Percentiles rank a stretch among this genome's conserved stretches.
These are phyloP conservation scores for Chalciporus piperatoides DNA, from an alignment of 1,284 basidiomycete genomes.

Conservation along the genomic window DNA sequence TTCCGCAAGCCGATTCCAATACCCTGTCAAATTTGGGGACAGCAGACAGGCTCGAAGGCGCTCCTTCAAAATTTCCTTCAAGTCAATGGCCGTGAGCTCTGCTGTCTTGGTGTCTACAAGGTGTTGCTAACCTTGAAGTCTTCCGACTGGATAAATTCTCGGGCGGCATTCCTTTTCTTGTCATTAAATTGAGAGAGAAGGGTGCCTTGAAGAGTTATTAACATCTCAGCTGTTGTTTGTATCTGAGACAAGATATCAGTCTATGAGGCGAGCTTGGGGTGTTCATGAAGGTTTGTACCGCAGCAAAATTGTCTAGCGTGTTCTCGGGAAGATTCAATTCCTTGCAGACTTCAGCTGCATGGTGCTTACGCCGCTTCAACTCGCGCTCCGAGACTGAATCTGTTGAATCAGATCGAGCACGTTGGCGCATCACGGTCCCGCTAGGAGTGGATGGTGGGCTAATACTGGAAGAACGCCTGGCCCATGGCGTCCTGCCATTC, in stretches of 20 bases:
- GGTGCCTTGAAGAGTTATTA: background rate
- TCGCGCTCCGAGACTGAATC: background rate
- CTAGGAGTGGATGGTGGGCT: too few relatives aligned
- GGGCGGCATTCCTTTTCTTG: background rate
- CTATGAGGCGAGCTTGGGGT: too few relatives aligned
- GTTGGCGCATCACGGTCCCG: too few relatives aligned
- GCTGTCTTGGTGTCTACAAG: background rate
- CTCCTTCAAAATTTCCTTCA: constrained; percentile 6
- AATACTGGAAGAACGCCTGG: too few relatives aligned
- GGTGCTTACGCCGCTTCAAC: background rate
- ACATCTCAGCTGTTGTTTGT: background rate
- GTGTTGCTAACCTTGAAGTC: constrained; percentile 4
- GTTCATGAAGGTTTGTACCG: background rate
- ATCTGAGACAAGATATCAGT: background rate
- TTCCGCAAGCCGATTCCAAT: background rate
- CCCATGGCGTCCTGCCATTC: too few relatives aligned
- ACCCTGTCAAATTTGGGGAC: constrained; percentile 4
- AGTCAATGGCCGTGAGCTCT: background rate
- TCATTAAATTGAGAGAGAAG: background rate
- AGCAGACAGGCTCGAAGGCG: constrained; percentile 2
- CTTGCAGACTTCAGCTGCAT: background rate
- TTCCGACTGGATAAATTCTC: background rate
- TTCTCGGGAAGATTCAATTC: background rate
- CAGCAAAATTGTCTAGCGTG: background rate
- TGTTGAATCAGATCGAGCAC: background rate